Percentiles rank a stretch among this genome's conserved stretches.
Evolutionary conservation across 352 stramenopile species (phyloP).

Genomic region (Phytophthora palmivora): DNA sequence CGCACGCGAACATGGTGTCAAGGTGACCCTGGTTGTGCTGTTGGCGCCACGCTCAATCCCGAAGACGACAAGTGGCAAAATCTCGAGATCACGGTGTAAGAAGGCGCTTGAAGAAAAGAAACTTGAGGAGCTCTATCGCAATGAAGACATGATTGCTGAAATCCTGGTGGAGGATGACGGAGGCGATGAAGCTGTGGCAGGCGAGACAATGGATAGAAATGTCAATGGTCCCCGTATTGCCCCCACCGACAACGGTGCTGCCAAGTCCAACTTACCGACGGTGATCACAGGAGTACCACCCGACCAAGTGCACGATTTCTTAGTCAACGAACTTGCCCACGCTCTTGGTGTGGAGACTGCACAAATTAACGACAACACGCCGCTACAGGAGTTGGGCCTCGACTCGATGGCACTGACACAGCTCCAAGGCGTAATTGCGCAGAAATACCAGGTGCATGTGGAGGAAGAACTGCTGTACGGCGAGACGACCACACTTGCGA

Average conservation of each 20-base stretch:
- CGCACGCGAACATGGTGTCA: slow-evolving; percentile 84
- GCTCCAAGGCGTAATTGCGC: slow-evolving; percentile 93
- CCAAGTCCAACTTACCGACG: slow-evolving; percentile 46
- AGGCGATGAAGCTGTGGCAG: slow-evolving; percentile 39
- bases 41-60: slow-evolving; percentile 93
- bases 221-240: slow-evolving; percentile 21
- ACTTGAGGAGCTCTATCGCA: slow-evolving; percentile 76
- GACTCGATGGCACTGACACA: slow-evolving; percentile 96
- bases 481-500: slow-evolving; percentile 86
- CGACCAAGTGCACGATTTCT: slow-evolving; percentile 61
- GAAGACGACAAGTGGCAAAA: slow-evolving; percentile 99
- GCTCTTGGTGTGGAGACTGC: slow-evolving; percentile 59
- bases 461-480: slow-evolving; percentile 94
- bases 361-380: slow-evolving; percentile 57
- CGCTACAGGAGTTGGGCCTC: slow-evolving; percentile 86
- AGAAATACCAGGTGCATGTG: slow-evolving; percentile 91
- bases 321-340: slow-evolving; percentile 66
- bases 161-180: slow-evolving; percentile 46
- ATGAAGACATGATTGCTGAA: slow-evolving; percentile 80
- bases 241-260: slow-evolving; percentile 11
- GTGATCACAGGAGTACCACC: slow-evolving; percentile 62
- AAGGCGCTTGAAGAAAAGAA: slow-evolving; percentile 66
- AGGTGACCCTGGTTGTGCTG: slow-evolving; percentile 92
- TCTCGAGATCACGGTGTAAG: slow-evolving; percentile 92
- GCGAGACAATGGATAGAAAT: slow-evolving; percentile 39